Evolutionary conservation across 495 filamentous ascomycete species (phyloP).

Genomic region (Thermochaetoides thermophila): DNA sequence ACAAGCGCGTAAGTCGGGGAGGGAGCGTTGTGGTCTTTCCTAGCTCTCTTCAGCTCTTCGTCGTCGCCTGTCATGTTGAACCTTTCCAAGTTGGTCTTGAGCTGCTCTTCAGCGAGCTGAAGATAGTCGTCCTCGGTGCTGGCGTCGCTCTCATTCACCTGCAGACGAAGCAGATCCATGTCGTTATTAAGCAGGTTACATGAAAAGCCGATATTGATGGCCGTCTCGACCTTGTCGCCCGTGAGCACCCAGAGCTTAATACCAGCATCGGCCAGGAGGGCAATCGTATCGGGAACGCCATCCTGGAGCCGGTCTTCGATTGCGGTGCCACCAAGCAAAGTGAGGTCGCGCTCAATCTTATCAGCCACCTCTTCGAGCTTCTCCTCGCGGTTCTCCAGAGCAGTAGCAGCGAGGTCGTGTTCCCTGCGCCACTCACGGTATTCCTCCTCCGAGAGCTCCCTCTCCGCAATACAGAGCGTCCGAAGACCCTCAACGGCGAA

Average conservation of each 20-base stretch:
- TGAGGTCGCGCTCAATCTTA: constrained; percentile 77
- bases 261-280: constrained; percentile 78
- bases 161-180: constrained; percentile 92
- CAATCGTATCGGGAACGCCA: constrained; percentile 93
- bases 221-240: constrained; percentile 97
- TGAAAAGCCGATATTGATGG: constrained; percentile 99
- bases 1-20: constrained; percentile 87
- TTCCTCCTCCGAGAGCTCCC: constrained; percentile 67
- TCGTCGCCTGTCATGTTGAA: constrained; percentile 80
- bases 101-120: constrained; percentile 45
- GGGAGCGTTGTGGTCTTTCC: constrained; percentile 68
- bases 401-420: constrained; percentile 73
- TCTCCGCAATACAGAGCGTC: constrained; percentile 89
- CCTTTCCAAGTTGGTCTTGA: constrained; percentile 54
- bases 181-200: constrained; percentile 95
- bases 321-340: constrained; percentile 84
- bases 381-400: constrained; percentile 79
- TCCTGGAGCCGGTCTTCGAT: constrained; percentile 98
- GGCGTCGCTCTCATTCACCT: constrained; percentile 56
- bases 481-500: constrained; percentile 91
- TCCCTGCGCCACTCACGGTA: constrained; percentile 75
- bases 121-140: constrained; percentile 26
- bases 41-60: constrained; percentile 68
- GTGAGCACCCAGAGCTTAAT: constrained; percentile 99
- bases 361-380: constrained; percentile 86